phyloP scores from a whole-genome alignment of 306 rosid species.

The Vicia sativa region DNA sequence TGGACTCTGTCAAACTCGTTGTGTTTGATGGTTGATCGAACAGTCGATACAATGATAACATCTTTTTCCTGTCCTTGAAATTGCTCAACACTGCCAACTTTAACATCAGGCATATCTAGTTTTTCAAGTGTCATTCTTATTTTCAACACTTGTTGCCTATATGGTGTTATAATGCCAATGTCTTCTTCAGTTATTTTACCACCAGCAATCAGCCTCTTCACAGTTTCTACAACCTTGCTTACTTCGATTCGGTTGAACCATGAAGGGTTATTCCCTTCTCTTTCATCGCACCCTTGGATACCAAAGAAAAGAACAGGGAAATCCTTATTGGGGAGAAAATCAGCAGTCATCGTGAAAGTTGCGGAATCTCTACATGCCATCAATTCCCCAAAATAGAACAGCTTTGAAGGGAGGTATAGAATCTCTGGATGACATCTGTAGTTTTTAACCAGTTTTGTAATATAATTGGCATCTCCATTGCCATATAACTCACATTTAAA shows the following conservation, averaged over 20 bases:
- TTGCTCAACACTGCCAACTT: slow-evolving; percentile 96
- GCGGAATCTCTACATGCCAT: slow-evolving; percentile 70
- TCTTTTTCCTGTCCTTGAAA: slow-evolving; percentile 90
- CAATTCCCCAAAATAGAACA: slow-evolving; percentile 75
- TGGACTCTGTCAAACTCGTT: slow-evolving; percentile 77
- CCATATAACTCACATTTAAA: slow-evolving; percentile 54
- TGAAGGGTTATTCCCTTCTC: slow-evolving; percentile 97
- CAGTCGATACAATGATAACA: slow-evolving; percentile 89
- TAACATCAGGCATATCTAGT: slow-evolving; percentile 57
- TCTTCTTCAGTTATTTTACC: slow-evolving; percentile 61
- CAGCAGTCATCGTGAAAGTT: slow-evolving; percentile 44
- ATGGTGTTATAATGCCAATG: slow-evolving; percentile 92
- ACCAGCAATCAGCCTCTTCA: slow-evolving; percentile 48
- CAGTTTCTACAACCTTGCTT: slow-evolving; percentile 75
- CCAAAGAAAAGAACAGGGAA: slow-evolving; percentile 88
- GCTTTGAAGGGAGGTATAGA: slow-evolving; percentile 70
- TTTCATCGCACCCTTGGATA: slow-evolving; percentile 97
- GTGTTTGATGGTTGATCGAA: slow-evolving; percentile 93
- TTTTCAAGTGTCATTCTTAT: slow-evolving; percentile 68
- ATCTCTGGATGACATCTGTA: slow-evolving; percentile 91
- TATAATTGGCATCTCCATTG: slow-evolving; percentile 61
- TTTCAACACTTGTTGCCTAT: slow-evolving; percentile 87
- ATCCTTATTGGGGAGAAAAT: slow-evolving; percentile 73
- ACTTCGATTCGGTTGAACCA: slow-evolving; percentile 95
- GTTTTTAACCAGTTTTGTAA: slow-evolving; percentile 67